These are phyloP conservation scores for Paecilomyces fulvus DNA, from an alignment of 2,329 filamentous ascomycete species.

Conservation along the genomic window DNA sequence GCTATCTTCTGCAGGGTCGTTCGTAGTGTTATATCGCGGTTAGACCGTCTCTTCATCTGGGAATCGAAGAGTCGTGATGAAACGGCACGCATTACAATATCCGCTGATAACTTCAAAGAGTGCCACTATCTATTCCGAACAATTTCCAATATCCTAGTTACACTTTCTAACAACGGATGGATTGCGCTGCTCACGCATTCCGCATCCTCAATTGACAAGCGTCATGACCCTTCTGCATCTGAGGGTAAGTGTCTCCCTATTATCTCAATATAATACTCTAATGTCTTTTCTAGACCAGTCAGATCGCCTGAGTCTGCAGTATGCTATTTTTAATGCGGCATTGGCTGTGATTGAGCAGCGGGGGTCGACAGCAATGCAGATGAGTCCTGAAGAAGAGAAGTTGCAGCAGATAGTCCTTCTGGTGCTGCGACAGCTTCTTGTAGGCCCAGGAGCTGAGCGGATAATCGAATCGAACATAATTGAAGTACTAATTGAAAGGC, in stretches of 20 bases:
- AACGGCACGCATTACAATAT: slow-evolving; percentile 30
- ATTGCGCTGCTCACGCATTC: slow-evolving; percentile 57
- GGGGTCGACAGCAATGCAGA: slow-evolving; percentile 13
- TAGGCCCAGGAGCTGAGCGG: slow-evolving; percentile 31
- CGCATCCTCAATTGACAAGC: slow-evolving; percentile 41
- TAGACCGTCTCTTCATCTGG: slow-evolving; percentile 24
- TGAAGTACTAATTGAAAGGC: slow-evolving; percentile 58
- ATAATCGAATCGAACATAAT: slow-evolving; percentile 52
- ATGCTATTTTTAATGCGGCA: slow-evolving; percentile 22
- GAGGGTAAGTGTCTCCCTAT: slow-evolving; percentile 36
- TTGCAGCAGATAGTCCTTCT: slow-evolving; percentile 64
- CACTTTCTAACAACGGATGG: slow-evolving; percentile 63
- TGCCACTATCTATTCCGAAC: slow-evolving; percentile 71
- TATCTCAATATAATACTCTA: neutral
- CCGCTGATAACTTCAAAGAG: slow-evolving; percentile 60
- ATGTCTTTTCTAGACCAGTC: slow-evolving; percentile 11
- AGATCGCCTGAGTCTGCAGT: slow-evolving; percentile 24
- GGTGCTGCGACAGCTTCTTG: slow-evolving; percentile 47
- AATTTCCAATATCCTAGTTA: slow-evolving; percentile 62
- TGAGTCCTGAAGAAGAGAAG: slow-evolving; percentile 49
- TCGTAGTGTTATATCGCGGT: slow-evolving; percentile 25
- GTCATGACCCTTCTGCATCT: slow-evolving; percentile 34
- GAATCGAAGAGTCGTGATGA: slow-evolving; percentile 9
- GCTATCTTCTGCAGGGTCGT: slow-evolving; percentile 23
- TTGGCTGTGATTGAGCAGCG: slow-evolving; percentile 21